Evolutionary conservation across 2,329 filamentous ascomycete genomes (phyloP).

Genomic region (Ambrosiella xylebori): DNA sequence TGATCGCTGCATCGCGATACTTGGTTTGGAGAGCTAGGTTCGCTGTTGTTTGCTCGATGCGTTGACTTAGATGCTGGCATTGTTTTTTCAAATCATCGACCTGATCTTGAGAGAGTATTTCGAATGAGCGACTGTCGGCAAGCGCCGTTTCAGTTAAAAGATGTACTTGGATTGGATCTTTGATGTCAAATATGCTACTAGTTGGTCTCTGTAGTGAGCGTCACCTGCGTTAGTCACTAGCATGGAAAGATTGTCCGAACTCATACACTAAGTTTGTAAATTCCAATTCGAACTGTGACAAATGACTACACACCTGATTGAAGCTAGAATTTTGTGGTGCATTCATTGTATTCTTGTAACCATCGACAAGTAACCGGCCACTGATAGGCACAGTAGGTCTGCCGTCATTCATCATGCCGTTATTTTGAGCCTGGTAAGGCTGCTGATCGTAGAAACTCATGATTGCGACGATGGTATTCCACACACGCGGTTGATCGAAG

Average conservation of each 20-base stretch:
- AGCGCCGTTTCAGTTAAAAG: slow-evolving; percentile 86
- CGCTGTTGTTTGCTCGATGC: slow-evolving; percentile 65
- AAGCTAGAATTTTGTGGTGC: slow-evolving; percentile 6
- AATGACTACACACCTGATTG: slow-evolving; percentile 5
- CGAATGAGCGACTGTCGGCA: slow-evolving; percentile 68
- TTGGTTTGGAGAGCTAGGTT: slow-evolving; percentile 84
- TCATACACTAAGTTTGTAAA: neutral
- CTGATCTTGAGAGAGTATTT: slow-evolving; percentile 79
- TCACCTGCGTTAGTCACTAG: neutral
- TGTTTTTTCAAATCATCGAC: slow-evolving; percentile 86
- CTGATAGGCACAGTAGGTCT: slow-evolving; percentile 3
- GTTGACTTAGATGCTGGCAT: slow-evolving; percentile 49
- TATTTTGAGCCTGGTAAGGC: neutral
- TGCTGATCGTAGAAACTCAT: neutral
- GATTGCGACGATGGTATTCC: neutral
- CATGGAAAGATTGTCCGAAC: neutral
- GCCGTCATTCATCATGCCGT: neutral
- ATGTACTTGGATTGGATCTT: slow-evolving; percentile 69
- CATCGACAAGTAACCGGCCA: slow-evolving; percentile 10
- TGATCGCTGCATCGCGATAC: slow-evolving; percentile 81
- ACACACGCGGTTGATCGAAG: neutral
- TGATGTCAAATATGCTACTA: slow-evolving; percentile 40
- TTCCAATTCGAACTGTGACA: neutral
- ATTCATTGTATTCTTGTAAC: slow-evolving; percentile 7
- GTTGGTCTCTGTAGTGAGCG: slow-evolving; percentile 31